Evolutionary conservation across 192 early-diverging fungal genomes (phyloP).

Genomic region (Podila verticillata): DNA sequence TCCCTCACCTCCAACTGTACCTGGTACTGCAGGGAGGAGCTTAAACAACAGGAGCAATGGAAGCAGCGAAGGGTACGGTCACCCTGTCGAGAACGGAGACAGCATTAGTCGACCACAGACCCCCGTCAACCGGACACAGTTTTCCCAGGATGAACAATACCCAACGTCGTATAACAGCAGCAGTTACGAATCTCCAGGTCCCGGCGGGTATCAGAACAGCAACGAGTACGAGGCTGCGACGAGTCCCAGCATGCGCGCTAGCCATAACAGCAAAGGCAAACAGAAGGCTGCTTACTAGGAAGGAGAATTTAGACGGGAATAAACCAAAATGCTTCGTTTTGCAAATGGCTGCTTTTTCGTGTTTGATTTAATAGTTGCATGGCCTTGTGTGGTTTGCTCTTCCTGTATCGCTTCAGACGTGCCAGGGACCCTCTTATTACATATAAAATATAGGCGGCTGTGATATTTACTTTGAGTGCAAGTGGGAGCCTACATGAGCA

Average conservation of each 20-base stretch:
- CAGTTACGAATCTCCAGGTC: constrained; percentile 1
- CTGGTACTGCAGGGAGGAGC: background rate
- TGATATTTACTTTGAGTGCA: no score
- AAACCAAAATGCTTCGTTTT: no score
- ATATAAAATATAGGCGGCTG: no score
- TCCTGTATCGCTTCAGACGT: no score
- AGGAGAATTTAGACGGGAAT: no score
- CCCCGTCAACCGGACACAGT: background rate
- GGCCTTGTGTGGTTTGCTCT: no score
- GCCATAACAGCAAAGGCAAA: constrained; percentile 29
- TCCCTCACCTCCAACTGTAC: background rate
- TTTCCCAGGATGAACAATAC: background rate
- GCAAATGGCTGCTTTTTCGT: no score
- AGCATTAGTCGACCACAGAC: background rate
- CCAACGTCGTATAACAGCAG: constrained; percentile 9
- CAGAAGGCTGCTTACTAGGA: constrained; percentile 1
- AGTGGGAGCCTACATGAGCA: no score
- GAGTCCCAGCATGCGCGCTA: constrained; percentile 36
- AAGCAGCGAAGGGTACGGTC: background rate
- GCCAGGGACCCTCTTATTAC: no score
- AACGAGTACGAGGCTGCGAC: constrained; percentile 49
- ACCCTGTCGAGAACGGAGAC: background rate
- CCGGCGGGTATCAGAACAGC: constrained; percentile 34
- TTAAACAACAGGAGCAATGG: background rate
- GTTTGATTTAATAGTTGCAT: no score